Conservation (phyloP, 179 eudicot species). For the Silene coronaria region DNA sequence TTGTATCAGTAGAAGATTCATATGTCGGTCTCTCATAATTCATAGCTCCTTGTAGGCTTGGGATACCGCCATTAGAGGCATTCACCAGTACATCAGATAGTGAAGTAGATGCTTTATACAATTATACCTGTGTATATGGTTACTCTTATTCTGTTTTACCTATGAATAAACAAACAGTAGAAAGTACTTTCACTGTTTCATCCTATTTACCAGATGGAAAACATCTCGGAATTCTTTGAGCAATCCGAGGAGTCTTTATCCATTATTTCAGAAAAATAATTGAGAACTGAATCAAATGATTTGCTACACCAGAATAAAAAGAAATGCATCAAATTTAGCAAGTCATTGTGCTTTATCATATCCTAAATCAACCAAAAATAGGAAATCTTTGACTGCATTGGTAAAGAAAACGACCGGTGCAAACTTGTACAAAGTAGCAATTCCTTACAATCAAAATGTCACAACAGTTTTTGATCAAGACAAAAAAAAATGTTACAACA, state of each 20-base stretch:
- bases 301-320: background rate
- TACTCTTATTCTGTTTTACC: slow-evolving; percentile 1
- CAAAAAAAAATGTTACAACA: background rate
- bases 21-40: slow-evolving; percentile 16
- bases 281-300: background rate
- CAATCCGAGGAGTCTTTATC: background rate
- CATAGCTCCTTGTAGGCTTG: slow-evolving; percentile 30
- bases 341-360: too few relatives aligned
- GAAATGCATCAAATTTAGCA: background rate
- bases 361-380: background rate
- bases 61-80: slow-evolving; percentile 15
- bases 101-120: background rate
- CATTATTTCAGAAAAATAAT: too few relatives aligned
- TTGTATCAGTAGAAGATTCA: slow-evolving; percentile 26
- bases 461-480: background rate
- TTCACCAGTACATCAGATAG: slow-evolving; percentile 21
- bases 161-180: slow-evolving; percentile 19
- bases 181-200: background rate
- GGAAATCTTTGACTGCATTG: background rate
- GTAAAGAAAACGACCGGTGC: background rate
- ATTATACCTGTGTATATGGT: slow-evolving; percentile 15
- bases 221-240: background rate
- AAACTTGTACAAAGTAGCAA: background rate
- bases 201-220: background rate
- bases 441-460: background rate